These are phyloP conservation scores for Pythium angustatum DNA, from an alignment of 352 stramenopile species.

Conservation along the genomic window DNA sequence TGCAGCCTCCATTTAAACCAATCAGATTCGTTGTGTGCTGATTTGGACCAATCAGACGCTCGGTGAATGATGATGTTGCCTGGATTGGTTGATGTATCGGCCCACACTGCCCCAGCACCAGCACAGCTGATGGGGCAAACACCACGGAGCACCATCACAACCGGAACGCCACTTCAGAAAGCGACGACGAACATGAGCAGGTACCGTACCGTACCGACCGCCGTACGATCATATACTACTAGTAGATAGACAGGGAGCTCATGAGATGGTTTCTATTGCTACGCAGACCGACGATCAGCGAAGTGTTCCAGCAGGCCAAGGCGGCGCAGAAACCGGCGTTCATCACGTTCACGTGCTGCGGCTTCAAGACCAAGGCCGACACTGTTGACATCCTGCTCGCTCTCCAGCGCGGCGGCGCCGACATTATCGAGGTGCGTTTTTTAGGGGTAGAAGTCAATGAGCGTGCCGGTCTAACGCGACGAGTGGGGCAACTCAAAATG, in stretches of 20 bases:
- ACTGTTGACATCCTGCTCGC: constrained; percentile 96
- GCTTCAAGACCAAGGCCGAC: constrained; percentile 93
- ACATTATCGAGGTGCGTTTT: constrained; percentile 94
- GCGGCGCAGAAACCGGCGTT: constrained; percentile 88
- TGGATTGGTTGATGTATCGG: constrained; percentile 28
- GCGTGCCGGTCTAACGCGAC: neutral
- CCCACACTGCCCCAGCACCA: neutral
- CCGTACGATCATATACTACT: too few relatives aligned
- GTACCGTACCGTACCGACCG: constrained; percentile 7
- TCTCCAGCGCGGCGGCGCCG: constrained; percentile 94
- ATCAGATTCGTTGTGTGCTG: neutral
- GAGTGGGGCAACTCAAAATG: neutral
- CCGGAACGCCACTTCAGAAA: neutral
- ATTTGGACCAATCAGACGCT: constrained; percentile 29
- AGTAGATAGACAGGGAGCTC: too few relatives aligned
- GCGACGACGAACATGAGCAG: constrained; percentile 35
- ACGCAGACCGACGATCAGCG: constrained; percentile 56
- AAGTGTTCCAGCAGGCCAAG: constrained; percentile 72
- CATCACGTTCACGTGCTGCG: constrained; percentile 97
- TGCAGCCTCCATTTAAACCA: constrained; percentile 21
- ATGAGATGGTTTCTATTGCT: too few relatives aligned
- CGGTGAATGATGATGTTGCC: constrained; percentile 28
- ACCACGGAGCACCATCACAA: constrained; percentile 15
- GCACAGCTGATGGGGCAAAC: constrained; percentile 24
- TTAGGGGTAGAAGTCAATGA: too few relatives aligned